Evolutionary conservation across 1,139 yeast species (phyloP).

Genomic region (Blastobotrys capitulatus): DNA sequence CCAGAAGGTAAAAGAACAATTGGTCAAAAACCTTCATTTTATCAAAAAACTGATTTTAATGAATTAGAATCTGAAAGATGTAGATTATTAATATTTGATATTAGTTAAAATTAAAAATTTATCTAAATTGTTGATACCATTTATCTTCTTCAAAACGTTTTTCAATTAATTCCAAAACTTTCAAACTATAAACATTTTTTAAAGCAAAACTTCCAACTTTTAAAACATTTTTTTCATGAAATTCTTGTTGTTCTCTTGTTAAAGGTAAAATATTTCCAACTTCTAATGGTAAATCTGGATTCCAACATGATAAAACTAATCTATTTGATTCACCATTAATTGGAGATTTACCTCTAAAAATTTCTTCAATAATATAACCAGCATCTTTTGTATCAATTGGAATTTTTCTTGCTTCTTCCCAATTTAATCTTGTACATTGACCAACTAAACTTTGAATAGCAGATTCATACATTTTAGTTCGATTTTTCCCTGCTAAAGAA

Average conservation of each 20-base stretch:
- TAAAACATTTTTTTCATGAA: conserved; percentile 70
- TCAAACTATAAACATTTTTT: conserved; percentile 57
- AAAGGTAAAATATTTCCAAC: conserved; percentile 76
- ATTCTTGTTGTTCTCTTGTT: conserved; percentile 81
- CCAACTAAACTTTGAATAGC: conserved; percentile 79
- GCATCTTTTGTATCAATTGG: conserved; percentile 71
- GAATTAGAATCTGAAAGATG: no score
- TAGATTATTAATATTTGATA: no score
- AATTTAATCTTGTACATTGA: conserved; percentile 73
- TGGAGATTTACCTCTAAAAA: conserved; percentile 87
- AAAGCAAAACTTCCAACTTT: conserved; percentile 43
- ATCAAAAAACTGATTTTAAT: no score
- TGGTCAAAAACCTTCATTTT: no score
- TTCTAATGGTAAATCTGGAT: conserved; percentile 47
- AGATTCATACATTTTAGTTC: conserved; percentile 78
- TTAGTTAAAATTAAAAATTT: not conserved
- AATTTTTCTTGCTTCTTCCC: conserved; percentile 43
- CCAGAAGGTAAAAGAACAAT: no score
- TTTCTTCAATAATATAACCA: conserved; percentile 83
- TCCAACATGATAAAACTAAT: conserved; percentile 79
- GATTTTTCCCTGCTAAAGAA: conserved; percentile 77
- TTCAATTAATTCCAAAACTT: conserved; percentile 53
- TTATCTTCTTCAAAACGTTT: conserved; percentile 67
- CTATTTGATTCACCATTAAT: conserved; percentile 80
- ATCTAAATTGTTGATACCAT: conserved; percentile 40